A percentile compares a stretch with the other conserved stretches of the same genome.
These are phyloP conservation scores for Eruca vesicaria DNA, from an alignment of 441 rosid genomes.

Conservation along the genomic window DNA sequence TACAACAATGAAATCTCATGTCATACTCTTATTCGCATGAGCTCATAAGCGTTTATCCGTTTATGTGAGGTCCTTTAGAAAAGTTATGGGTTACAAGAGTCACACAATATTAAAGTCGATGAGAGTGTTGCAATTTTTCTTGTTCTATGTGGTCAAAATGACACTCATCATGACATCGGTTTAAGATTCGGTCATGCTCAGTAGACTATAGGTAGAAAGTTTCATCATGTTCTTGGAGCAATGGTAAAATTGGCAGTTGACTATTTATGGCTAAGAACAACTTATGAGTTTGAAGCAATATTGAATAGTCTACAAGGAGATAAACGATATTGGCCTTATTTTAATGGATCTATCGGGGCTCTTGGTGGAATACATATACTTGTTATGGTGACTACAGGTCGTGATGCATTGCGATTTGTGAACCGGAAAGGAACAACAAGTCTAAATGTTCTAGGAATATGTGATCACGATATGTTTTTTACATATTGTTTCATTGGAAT, in stretches of 20 bases:
- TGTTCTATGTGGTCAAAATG: not conserved
- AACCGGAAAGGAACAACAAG: not conserved
- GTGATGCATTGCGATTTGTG: not conserved
- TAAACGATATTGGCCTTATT: not conserved
- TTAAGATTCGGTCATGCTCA: not conserved
- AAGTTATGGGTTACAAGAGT: not conserved
- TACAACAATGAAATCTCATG: not conserved
- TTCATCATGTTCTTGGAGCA: no score
- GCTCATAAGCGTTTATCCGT: not conserved
- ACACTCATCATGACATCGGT: no score
- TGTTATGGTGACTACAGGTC: not conserved
- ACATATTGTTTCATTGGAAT: not conserved
- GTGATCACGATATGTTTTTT: not conserved
- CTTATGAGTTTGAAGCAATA: no score
- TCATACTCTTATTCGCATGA: no score
- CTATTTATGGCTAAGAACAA: not conserved
- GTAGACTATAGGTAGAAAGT: no score
- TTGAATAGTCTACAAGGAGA: not conserved
- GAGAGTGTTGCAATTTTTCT: not conserved
- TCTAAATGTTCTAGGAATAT: slow-evolving; percentile 1
- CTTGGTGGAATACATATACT: not conserved
- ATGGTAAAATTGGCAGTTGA: not conserved
- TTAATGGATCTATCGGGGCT: not conserved
- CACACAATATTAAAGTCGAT: not conserved
- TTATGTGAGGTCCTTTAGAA: not conserved